Percentiles rank a stretch among this genome's conserved stretches.
Conservation (phyloP, 2,329 filamentous ascomycete species). For the Apiospora saccharicola region DNA sequence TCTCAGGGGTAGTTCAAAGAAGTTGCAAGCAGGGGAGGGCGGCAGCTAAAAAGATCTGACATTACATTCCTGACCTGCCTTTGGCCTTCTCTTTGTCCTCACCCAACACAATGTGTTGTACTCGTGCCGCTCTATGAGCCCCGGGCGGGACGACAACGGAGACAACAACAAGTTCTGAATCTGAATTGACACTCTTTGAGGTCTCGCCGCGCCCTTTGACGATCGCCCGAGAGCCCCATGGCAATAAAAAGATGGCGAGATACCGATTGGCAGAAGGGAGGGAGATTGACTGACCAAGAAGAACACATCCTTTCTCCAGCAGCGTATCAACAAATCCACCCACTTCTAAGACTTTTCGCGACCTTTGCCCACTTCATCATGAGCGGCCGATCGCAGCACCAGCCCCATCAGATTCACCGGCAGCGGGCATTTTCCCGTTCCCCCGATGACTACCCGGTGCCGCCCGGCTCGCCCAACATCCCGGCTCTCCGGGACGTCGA, state of each 20-base stretch:
- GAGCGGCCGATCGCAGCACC: neutral
- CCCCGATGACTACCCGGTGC: no score
- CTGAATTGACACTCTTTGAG: neutral
- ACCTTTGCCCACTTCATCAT: neutral
- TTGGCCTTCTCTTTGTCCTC: neutral
- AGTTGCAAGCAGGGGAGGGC: neutral
- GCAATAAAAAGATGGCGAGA: constrained; percentile 9
- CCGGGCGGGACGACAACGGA: neutral
- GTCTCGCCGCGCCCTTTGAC: neutral
- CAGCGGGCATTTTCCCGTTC: no score
- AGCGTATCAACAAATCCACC: neutral
- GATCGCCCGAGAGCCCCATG: constrained; percentile 9
- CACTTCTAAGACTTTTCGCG: neutral
- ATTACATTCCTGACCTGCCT: neutral
- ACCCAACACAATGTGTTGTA: constrained; percentile 11
- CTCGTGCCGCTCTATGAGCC: neutral
- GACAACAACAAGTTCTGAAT: neutral
- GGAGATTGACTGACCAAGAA: neutral
- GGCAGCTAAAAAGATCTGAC: neutral
- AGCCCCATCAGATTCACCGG: neutral
- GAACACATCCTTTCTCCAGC: neutral
- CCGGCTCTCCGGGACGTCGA: neutral
- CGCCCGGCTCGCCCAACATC: neutral
- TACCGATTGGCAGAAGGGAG: neutral
- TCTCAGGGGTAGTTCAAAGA: neutral